Evolutionary conservation across 768 basidiomycete genomes (phyloP), one percentile per base, ranked within the genome.

Genomic region (Phanerodontia chrysosporium): DNA sequence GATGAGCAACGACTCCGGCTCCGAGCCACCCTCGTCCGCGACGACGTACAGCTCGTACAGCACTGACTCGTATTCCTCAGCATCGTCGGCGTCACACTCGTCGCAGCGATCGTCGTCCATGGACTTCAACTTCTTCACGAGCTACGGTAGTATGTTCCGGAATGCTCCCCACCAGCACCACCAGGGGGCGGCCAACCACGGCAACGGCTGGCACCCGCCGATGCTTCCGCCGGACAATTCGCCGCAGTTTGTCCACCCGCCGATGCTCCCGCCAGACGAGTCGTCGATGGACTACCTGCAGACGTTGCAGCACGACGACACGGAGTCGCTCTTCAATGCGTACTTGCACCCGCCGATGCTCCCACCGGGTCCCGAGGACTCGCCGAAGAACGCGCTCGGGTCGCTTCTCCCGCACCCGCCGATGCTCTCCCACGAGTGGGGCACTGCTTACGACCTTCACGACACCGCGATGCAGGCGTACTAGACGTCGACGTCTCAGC

Each of bases 221-320:
- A 86, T 87, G 80, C 78, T 87, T 64, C 75, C 82, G 3, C 81
- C 83, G 62, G 80, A 65, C 53, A 80, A 78, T 57, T 84, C 85
- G 3, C 82, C 82, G 1, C 76, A 80, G 21, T 69, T 83, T 42
- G 78, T 85, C 61, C 89, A 90, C 60, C 88, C 89, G 9, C 85
- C 86, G 2, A 86, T 89, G 86, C 76, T 86, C 2, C 82, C 83
- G 0, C 58, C 73, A 4, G 84, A 84, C 32, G 86, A 89, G 57
- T 80, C 82, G 21, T 81, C 83, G 18, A 87, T 89, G 85, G 87
- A 90, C 64, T 90, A 83, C 62, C 74, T 89, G 6, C 87, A 90
- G 57, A 81, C 82, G 9, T 69, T 80, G 49, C 74, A 80, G n/a
- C 78, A 79, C 24, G 87, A 89, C 46, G 89, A 90, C 46, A 62